Evolutionary conservation across 345 rosid species (phyloP).

Genomic region (Dipteronia dyeriana): DNA sequence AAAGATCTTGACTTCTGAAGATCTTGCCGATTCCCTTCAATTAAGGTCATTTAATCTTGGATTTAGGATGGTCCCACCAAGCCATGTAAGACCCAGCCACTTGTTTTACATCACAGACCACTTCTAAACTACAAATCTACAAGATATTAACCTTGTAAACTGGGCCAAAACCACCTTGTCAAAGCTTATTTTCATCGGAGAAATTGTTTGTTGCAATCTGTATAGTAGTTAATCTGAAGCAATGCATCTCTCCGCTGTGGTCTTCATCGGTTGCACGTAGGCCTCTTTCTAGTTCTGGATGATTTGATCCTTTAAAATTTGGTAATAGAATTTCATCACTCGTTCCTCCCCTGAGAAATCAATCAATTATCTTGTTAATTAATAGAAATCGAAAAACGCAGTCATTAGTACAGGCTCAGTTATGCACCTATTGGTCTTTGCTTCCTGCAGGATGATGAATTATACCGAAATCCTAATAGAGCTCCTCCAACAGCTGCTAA

Average conservation of each 20-base stretch:
- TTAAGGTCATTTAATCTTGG: no score
- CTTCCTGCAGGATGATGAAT: slow-evolving; percentile 27
- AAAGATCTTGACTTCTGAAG: no score
- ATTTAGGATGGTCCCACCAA: no score
- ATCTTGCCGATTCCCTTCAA: no score
- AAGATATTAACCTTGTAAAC: slow-evolving; percentile 43
- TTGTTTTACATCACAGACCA: no score
- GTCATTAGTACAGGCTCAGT: neutral
- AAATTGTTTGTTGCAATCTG: slow-evolving; percentile 44
- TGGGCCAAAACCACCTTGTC: slow-evolving; percentile 60
- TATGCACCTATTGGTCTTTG: slow-evolving; percentile 28
- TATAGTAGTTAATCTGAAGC: slow-evolving; percentile 26
- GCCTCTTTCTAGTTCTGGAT: neutral
- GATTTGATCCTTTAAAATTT: slow-evolving; percentile 14
- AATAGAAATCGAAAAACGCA: neutral
- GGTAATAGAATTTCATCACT: slow-evolving; percentile 30
- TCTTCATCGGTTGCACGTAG: slow-evolving; percentile 23
- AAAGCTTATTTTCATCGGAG: slow-evolving; percentile 46
- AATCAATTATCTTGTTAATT: neutral
- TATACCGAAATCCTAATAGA: slow-evolving; percentile 34
- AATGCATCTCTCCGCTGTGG: slow-evolving; percentile 28
- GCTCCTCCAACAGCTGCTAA: slow-evolving; percentile 17
- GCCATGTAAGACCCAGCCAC: no score
- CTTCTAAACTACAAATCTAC: no score
- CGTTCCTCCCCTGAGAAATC: slow-evolving; percentile 16